These are phyloP conservation scores for Microbotryum scabiosae DNA, from an alignment of 1,284 basidiomycete species.

Conservation along the genomic window DNA sequence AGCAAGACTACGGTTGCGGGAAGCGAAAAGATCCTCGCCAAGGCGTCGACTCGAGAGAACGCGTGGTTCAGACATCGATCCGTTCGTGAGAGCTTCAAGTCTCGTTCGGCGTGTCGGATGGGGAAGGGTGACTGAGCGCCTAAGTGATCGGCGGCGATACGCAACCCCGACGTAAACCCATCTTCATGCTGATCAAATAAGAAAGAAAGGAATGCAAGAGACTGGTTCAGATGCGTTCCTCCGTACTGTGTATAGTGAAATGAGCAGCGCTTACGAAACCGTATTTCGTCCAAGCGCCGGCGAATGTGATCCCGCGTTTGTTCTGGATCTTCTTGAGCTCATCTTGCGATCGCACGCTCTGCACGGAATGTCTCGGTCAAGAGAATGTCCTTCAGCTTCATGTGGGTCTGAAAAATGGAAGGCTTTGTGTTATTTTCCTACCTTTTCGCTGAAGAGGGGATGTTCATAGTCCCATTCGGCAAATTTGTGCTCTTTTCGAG, in stretches of 20 bases:
- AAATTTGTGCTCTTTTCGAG: conserved; percentile 47
- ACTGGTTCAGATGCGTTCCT: not conserved
- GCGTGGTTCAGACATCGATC: not conserved
- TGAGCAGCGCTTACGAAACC: conserved; percentile 37
- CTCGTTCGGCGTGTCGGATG: conserved; percentile 35
- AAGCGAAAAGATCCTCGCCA: too few species aligned
- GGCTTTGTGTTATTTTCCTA: conserved; percentile 31
- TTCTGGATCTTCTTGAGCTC: conserved; percentile 56
- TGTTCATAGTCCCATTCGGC: conserved; percentile 60
- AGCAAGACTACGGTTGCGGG: too few species aligned
- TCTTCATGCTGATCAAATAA: conserved; percentile 53
- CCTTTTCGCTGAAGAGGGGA: conserved; percentile 52
- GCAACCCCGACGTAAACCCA: conserved; percentile 55
- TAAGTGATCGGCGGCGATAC: conserved; percentile 37
- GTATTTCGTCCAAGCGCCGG: conserved; percentile 70
- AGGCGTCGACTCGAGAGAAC: not conserved
- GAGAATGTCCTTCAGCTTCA: conserved; percentile 4
- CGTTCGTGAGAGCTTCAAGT: not conserved
- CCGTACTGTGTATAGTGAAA: not conserved
- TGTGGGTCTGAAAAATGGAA: conserved; percentile 20
- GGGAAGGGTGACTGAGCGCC: conserved; percentile 41
- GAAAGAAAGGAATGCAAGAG: not conserved
- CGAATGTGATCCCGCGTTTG: conserved; percentile 56
- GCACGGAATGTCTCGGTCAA: conserved; percentile 16
- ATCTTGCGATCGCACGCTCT: conserved; percentile 50